A percentile compares a stretch with the other conserved stretches of the same genome.
phyloP scores from a whole-genome alignment of 352 stramenopile species.

The Globisporangium cylindrosporum region DNA sequence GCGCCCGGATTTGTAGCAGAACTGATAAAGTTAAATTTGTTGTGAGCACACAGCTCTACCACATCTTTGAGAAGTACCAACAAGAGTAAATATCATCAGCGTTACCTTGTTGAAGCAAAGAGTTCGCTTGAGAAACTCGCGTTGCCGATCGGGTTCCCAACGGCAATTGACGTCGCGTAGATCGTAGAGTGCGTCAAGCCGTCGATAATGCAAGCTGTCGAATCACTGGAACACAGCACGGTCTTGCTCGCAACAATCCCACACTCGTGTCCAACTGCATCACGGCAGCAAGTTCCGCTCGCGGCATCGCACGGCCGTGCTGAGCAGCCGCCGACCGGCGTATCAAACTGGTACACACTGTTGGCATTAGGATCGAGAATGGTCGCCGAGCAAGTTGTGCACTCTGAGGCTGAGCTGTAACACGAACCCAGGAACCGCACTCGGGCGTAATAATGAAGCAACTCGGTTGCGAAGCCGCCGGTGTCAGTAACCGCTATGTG shows the following conservation, averaged over 20 bases:
- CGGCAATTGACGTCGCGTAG: conserved; percentile 29
- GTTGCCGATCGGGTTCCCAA: conserved; percentile 34
- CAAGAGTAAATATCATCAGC: neutral
- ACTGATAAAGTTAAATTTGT: conserved; percentile 18
- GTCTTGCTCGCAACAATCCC: conserved; percentile 16
- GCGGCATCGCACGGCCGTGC: conserved; percentile 8
- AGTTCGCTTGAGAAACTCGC: conserved; percentile 21
- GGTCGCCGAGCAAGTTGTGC: conserved; percentile 26
- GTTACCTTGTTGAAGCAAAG: conserved; percentile 24
- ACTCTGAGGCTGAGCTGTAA: conserved; percentile 1
- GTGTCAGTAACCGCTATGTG: conserved; percentile 24
- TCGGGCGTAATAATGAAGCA: conserved; percentile 22
- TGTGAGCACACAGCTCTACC: neutral
- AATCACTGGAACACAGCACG: conserved; percentile 15
- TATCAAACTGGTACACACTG: neutral
- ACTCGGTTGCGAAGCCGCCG: conserved; percentile 24
- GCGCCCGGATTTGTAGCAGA: conserved; percentile 21
- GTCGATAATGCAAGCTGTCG: conserved; percentile 20
- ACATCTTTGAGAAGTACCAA: neutral
- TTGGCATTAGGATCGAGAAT: neutral
- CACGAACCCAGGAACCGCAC: conserved; percentile 29
- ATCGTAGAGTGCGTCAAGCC: conserved; percentile 28
- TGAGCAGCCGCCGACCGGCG: conserved; percentile 8
- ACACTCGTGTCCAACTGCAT: conserved; percentile 19
- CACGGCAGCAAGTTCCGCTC: conserved; percentile 19